Evolutionary conservation across 1,284 basidiomycete species (phyloP).

Genomic region (Cryptococcus depauperatus): DNA sequence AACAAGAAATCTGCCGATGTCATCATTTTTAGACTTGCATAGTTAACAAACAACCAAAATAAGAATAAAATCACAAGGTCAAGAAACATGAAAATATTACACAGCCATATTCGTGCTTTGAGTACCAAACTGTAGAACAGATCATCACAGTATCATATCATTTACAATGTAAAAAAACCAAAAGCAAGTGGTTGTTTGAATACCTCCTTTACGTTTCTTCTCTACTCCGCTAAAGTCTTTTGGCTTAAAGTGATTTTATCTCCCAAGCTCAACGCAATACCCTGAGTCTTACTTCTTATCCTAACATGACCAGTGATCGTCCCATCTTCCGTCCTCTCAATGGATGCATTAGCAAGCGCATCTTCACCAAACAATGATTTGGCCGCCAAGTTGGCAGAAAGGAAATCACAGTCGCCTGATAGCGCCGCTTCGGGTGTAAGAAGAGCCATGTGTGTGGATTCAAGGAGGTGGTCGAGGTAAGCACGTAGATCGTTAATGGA

Average conservation of each 20-base stretch:
- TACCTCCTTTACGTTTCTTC: too few species aligned
- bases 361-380: slow-evolving; percentile 90
- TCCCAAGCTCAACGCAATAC: slow-evolving; percentile 16
- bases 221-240: slow-evolving; percentile 9
- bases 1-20: too few species aligned
- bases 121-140: too few species aligned
- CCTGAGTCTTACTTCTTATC: slow-evolving; percentile 85
- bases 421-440: slow-evolving; percentile 88
- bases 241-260: slow-evolving; percentile 20
- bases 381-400: slow-evolving; percentile 90
- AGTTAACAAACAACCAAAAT: too few species aligned
- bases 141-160: too few species aligned
- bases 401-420: slow-evolving; percentile 86
- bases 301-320: slow-evolving; percentile 81
- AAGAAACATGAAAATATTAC: too few species aligned
- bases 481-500: slow-evolving; percentile 69
- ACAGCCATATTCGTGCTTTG: too few species aligned
- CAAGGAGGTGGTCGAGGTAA: slow-evolving; percentile 85
- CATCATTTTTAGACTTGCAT: too few species aligned
- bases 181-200: too few species aligned
- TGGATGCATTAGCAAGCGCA: slow-evolving; percentile 88
- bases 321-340: slow-evolving; percentile 79
- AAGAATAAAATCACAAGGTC: too few species aligned
- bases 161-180: too few species aligned
- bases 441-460: slow-evolving; percentile 89